These are phyloP conservation scores for Aegle marmelos DNA, from an alignment of 345 rosid species.

Conservation along the genomic window DNA sequence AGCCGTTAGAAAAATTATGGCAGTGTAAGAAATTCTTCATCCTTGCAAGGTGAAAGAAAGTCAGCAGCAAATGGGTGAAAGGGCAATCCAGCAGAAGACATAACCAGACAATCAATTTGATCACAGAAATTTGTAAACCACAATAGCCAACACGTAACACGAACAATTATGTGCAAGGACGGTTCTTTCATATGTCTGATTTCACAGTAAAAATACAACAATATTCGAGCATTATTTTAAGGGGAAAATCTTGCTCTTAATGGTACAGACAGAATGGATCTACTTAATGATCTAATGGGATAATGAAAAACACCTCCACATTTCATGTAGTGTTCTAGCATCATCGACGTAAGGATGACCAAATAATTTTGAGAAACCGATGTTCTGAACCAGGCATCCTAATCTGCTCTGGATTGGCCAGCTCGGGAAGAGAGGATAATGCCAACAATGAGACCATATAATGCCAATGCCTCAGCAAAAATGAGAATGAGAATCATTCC, in stretches of 20 bases:
- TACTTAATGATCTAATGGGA: background rate
- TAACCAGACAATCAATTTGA: too few species aligned
- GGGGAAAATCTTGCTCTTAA: background rate
- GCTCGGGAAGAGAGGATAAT: slow-evolving; percentile 49
- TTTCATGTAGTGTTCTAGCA: background rate
- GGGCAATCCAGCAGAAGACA: too few species aligned
- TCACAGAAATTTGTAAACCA: too few species aligned
- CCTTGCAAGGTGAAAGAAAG: too few species aligned
- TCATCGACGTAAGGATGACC: background rate
- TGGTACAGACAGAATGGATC: background rate
- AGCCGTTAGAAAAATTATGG: background rate
- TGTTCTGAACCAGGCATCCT: background rate
- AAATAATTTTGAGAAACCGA: background rate
- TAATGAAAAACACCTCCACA: background rate
- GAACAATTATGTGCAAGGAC: too few species aligned
- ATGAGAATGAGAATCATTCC: slow-evolving; percentile 61
- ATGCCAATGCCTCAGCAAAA: slow-evolving; percentile 55
- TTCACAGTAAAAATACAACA: background rate
- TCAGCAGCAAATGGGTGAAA: too few species aligned
- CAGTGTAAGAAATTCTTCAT: too few species aligned
- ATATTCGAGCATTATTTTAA: background rate
- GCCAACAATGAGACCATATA: slow-evolving; percentile 54
- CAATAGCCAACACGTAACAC: too few species aligned
- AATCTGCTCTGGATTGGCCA: slow-evolving; percentile 46
- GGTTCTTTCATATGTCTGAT: background rate